phyloP scores from a whole-genome alignment of 2,329 filamentous ascomycete genomes.

The Verticillium longisporum region DNA sequence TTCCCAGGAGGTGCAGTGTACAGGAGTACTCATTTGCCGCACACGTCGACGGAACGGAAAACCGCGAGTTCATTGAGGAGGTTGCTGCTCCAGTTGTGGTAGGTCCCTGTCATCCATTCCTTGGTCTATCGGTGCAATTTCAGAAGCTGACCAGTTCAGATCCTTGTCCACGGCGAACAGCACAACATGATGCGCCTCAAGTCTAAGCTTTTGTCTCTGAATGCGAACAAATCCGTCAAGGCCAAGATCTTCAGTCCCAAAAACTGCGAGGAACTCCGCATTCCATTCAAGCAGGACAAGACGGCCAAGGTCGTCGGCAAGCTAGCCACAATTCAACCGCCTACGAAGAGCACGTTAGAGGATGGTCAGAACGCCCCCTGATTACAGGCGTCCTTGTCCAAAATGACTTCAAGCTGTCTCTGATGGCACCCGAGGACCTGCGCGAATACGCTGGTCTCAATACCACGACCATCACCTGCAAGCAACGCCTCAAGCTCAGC shows the following conservation, averaged over 20 bases:
- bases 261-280: constrained; percentile 91
- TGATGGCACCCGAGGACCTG: constrained; percentile 95
- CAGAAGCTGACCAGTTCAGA: constrained; percentile 41
- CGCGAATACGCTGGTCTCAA: constrained; percentile 95
- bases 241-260: constrained; percentile 90
- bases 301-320: constrained; percentile 93
- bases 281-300: constrained; percentile 94
- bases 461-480: constrained; percentile 89
- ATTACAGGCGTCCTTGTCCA: constrained; percentile 90
- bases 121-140: background rate
- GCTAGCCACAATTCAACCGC: constrained; percentile 73
- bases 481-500: constrained; percentile 80
- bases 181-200: constrained; percentile 98
- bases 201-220: constrained; percentile 88
- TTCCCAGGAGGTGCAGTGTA: constrained; percentile 85
- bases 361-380: constrained; percentile 37
- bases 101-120: constrained; percentile 32
- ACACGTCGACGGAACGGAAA: constrained; percentile 93
- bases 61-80: constrained; percentile 94
- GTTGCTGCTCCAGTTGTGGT: constrained; percentile 87
- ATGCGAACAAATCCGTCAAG: constrained; percentile 71
- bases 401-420: constrained; percentile 92
- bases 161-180: constrained; percentile 93
- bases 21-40: constrained; percentile 94
- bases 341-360: constrained; percentile 30